phyloP scores from a whole-genome alignment of 345 rosid genomes.

The Capsella bursapastoris region DNA sequence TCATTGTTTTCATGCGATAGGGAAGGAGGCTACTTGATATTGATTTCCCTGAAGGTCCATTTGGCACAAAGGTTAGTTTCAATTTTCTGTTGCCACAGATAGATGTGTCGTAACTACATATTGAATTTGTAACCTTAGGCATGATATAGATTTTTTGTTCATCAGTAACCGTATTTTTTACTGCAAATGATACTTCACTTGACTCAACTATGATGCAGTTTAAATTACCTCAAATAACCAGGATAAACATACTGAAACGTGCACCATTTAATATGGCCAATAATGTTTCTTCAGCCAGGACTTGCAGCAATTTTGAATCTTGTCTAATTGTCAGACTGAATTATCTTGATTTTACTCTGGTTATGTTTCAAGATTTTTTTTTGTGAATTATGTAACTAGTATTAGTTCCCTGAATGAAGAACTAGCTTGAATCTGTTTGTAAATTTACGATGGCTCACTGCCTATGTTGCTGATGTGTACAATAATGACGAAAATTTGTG shows the following conservation, averaged over 20 bases:
- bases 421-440: conserved; percentile 14
- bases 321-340: not conserved
- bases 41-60: conserved; percentile 78
- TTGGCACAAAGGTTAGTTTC: conserved; percentile 84
- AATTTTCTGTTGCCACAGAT: not conserved
- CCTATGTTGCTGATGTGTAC: not conserved
- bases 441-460: not conserved
- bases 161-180: not conserved
- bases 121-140: not conserved
- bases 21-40: conserved; percentile 77
- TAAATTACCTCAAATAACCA: not conserved
- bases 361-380: not conserved
- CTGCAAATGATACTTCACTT: not conserved
- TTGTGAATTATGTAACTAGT: not conserved
- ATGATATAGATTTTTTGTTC: not conserved
- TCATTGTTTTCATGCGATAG: conserved; percentile 45
- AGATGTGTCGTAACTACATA: not conserved
- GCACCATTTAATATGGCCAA: not conserved
- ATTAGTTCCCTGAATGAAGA: not conserved
- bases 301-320: not conserved
- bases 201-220: not conserved
- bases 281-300: not conserved
- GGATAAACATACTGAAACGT: not conserved
- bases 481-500: not conserved
- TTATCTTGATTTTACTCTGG: not conserved